Conservation (phyloP, 345 rosid species). For the Eucalyptus victrix region DNA sequence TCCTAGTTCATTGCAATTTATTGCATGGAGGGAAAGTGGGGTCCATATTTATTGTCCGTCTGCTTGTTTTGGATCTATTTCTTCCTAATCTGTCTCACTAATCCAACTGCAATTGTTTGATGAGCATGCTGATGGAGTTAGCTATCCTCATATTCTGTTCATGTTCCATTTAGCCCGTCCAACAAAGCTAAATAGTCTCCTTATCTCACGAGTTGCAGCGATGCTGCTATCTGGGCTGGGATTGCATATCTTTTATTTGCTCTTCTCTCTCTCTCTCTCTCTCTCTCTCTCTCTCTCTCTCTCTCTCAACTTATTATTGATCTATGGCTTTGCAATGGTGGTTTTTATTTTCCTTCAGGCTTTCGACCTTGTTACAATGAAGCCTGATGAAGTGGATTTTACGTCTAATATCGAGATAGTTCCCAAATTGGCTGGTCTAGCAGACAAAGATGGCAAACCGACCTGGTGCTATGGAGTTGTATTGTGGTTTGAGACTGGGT, state of each 20-base stretch:
- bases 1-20: not conserved
- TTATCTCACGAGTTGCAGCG: not conserved
- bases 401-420: slow-evolving; percentile 45
- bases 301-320: not conserved
- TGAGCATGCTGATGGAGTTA: not conserved
- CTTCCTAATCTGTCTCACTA: not conserved
- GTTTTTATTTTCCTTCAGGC: slow-evolving; percentile 20
- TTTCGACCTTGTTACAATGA: slow-evolving; percentile 79
- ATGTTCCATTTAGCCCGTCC: not conserved
- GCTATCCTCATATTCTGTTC: not conserved
- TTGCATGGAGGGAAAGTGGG: not conserved
- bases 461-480: slow-evolving; percentile 68
- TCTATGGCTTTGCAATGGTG: not conserved
- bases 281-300: not conserved
- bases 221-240: not conserved
- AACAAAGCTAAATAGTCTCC: not conserved
- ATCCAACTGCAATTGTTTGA: not conserved
- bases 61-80: not conserved
- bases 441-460: not conserved
- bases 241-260: not conserved
- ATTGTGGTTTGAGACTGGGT: slow-evolving; percentile 90
- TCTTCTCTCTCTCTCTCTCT: not conserved
- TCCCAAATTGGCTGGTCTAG: slow-evolving; percentile 2
- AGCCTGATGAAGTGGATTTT: slow-evolving; percentile 85
- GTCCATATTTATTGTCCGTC: not conserved